Base-by-base conservation (phyloP, 495 filamentous ascomycete species). In the Penicillium tannophilum region DNA sequence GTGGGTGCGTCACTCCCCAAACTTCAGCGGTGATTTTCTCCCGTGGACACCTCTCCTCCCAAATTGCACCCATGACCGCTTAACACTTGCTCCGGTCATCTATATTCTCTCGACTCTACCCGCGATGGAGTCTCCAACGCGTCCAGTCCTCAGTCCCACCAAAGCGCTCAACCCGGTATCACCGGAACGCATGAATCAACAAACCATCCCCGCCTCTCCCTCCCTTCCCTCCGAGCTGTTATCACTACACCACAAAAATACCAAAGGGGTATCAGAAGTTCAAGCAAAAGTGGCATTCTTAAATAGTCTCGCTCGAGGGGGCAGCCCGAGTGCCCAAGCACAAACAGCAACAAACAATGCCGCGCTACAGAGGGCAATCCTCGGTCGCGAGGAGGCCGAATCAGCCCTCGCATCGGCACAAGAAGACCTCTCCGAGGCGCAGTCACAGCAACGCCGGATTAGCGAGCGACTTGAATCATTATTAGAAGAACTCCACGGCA, bases 281-380 rank as follows among this genome's bases (percentile, higher is more conserved):
- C 89, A 93, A 66, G 86, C 90, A 30, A 94, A 93, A 72, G 91
- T 96, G 63, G 88, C 86, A 26, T 90, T 88, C 59, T 88, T 96
- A 65, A 93, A 96, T 74, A 84, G 80, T 49, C 74, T 96, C 36
- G 77, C 82, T 49, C 78, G 83, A 65, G 81, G 84, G 74, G 82
- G 83, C 55, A 75, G 84, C 79, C 64, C 84, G 77, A 65, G 79
- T 81, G 72, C 75, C 80, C 66, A 84, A 82, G 65, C 82, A 78
- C 30, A 59, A 46, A 48, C 74, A 4, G 61, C 71, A 6, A 59
- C 62, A 51, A 82, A 82, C 58, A 84, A 90, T 63, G 89, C 90
- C 24, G 90, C 90, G 47, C 73, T 94, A 16, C 89, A 89, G 74
- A 78, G 90, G 55, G 90, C 91, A 31, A 88, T 93, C 71, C 76